Base-by-base conservation (phyloP, 78 protist species). In the Chrysochromulina parva region DNA sequence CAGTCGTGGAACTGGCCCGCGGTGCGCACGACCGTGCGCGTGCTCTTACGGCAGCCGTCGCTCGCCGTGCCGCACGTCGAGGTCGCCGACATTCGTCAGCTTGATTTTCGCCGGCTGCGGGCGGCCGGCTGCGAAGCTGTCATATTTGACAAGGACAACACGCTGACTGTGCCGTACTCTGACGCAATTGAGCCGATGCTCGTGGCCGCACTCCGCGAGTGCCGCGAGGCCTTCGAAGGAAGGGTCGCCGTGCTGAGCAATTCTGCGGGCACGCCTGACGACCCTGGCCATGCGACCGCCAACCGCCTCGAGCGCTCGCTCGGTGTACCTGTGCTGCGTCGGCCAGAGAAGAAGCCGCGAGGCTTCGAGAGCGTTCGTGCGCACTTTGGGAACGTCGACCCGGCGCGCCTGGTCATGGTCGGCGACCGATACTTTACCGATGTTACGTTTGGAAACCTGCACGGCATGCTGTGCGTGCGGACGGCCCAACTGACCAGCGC, bases 381-480 rank as follows among this genome's bases (percentile, higher is more conserved):
- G 16, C 82, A 74, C 26, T 74, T 74, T 48, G 19, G 9, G 6
- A 14, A 52, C 80, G 38, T 53, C 57, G 57, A 38, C n/a, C 55
- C 55, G 38, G 1, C 82, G 55, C 3, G 57, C 28, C 82, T 74
- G 55, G 4, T 28, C 55, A 74, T 74, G 82, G 55, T 74, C 14
- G 82, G 82, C 50, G 82, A 74, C 55, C 82, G 82, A 4, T 17
- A 17, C 57, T 55, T 74, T 3, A 74, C 82, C 11, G 82, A 74
- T n/a, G 55, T 74, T n/a, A 24, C 17, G 19, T 74, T 74, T 16
- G 82, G 82, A 1, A 74, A 74, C 82, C 2, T 48, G 50, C 82
- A 74, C 82, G 82, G 82, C 20, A 74, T 74, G 82, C 82, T 74
- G 57, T 19, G 38, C 20, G 82, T 74, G 78, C 78, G 28, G 50